Evolutionary conservation across 345 rosid species (phyloP), one percentile per base, ranked within the genome.

Genomic region (Clarkia xantiana): DNA sequence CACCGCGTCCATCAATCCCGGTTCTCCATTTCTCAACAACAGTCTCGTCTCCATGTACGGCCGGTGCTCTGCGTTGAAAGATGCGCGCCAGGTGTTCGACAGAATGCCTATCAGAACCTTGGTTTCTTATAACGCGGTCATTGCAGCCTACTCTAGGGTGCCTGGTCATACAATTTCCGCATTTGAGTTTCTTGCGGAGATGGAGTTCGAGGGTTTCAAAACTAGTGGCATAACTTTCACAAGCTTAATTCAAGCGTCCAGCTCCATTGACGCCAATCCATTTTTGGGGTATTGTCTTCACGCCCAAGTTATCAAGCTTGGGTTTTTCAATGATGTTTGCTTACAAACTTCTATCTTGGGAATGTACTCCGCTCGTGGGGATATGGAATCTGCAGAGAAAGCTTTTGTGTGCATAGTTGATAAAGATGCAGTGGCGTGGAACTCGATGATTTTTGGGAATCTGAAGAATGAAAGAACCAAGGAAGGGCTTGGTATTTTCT

Each of bases 311-410:
- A 49, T 74, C 13, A 77, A 77, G 62, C 58, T 53, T 51, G 94
- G 94, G 38, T 71, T 51, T 55, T 49, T 45, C 2, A 60, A 62
- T 58, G 57, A 81, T 63, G 42, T 74, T 20, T 67, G 73, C 62
- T 71, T 90, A 43, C 84, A 82, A 64, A 86, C 96, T 9, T 77
- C 96, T 3, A 55, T 86, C 60, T 70, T 90, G 6, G 82, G 96
- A 15, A 77, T 81, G 88, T 79, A 81, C 55, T 77, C 76, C 1
- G 68, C 63, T 55, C 74, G 78, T 9, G 77, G 84, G 61, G 86
- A 86, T 59, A 45, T 81, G 53, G 79, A 59, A 38, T 90, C 91
- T 0, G 82, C 86, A 0, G 22, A 47, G 44, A 66, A 56, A 19
- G 69, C 76, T 44, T 90, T 90, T 56, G 60, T 53, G 14, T 55